Evolutionary conservation across 768 basidiomycete species (phyloP), one percentile per base, ranked within the genome.

Genomic region (Phylloporus sp.): DNA sequence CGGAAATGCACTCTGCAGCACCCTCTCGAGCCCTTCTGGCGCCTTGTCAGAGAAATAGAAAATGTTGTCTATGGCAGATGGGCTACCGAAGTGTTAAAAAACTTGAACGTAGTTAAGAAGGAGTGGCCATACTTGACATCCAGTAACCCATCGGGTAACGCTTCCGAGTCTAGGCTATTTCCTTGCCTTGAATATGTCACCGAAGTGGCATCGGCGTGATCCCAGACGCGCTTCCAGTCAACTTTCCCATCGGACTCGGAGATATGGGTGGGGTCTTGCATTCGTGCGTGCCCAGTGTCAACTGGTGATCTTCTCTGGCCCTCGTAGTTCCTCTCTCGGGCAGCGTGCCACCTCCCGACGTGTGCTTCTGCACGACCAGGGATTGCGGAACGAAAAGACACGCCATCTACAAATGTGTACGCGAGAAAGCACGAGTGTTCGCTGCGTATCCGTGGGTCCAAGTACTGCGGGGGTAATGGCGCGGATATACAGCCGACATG

Each of bases 291-390:
- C 18, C 45, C 52, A 1, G 35, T 22, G 24, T 49, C 20, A 13
- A 20, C 34, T 6, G 5, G 45, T 5, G 2, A 20, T 44, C 18
- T 42, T 31, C 38, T 24, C 36, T 11, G 6, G 39, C 43, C 34
- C 35, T 48, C 49, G 13, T 10, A 18, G 44, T 24, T 38, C 59
- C 31, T 66, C 57, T 57, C 70, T 72, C 58, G 76, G 72, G 53
- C 78, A 16, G 84, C 76, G 62, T 86, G 84, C 85, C 84, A 84
- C 41, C 86, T 73, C 26, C 88, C 88, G 12, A 90, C 86, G 59
- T 86, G 84, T 3, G 77, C 66, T 15, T 78, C 71, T n/a, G 71
- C 66, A 42, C 72, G 72, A 11, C 88, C 87, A 1, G 78, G 76
- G 47, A 89, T 78, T 1, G 73, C 75, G 9, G 86, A 88, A n/a